These are phyloP conservation scores for Poa pratensis DNA, from an alignment of 176 grass and related monocot genomes.

Conservation along the genomic window DNA sequence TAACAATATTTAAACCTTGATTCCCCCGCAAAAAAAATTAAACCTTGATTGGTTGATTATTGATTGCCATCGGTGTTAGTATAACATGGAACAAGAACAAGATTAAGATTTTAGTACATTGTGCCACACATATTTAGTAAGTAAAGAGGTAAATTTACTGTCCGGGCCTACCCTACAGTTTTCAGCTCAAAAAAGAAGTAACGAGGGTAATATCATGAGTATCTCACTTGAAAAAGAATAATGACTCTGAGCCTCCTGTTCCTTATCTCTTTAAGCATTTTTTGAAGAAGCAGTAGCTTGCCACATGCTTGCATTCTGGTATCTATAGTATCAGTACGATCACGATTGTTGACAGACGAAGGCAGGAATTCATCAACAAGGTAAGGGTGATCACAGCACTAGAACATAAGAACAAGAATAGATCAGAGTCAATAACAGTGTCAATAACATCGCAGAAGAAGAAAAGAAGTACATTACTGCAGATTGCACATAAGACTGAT, in stretches of 20 bases:
- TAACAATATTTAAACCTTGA: no score
- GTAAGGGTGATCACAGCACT: slow-evolving; percentile 96
- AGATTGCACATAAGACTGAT: slow-evolving; percentile 18
- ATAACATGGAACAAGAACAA: background rate
- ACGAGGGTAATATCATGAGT: background rate
- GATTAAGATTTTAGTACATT: slow-evolving; percentile 8
- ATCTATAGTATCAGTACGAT: slow-evolving; percentile 51
- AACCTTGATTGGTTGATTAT: slow-evolving; percentile 1
- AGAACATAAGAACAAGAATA: slow-evolving; percentile 40
- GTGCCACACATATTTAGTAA: background rate
- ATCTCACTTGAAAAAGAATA: slow-evolving; percentile 84
- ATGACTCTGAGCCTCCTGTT: slow-evolving; percentile 58
- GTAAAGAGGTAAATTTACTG: background rate
- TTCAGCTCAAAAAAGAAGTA: no score
- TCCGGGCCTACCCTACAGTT: no score
- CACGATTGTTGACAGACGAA: slow-evolving; percentile 38
- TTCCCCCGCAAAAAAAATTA: no score
- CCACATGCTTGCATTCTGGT: slow-evolving; percentile 57
- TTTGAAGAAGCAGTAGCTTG: slow-evolving; percentile 81
- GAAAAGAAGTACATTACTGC: slow-evolving; percentile 1
- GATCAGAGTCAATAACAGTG: slow-evolving; percentile 28
- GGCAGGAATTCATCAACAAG: slow-evolving; percentile 60
- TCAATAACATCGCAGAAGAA: slow-evolving; percentile 25
- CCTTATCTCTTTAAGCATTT: slow-evolving; percentile 70
- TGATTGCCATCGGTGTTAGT: slow-evolving; percentile 14